A percentile compares a stretch with the other conserved stretches of the same genome.
These are phyloP conservation scores for Ascochyta viciae-villosae DNA, from an alignment of 2,329 filamentous ascomycete species.

Conservation along the genomic window DNA sequence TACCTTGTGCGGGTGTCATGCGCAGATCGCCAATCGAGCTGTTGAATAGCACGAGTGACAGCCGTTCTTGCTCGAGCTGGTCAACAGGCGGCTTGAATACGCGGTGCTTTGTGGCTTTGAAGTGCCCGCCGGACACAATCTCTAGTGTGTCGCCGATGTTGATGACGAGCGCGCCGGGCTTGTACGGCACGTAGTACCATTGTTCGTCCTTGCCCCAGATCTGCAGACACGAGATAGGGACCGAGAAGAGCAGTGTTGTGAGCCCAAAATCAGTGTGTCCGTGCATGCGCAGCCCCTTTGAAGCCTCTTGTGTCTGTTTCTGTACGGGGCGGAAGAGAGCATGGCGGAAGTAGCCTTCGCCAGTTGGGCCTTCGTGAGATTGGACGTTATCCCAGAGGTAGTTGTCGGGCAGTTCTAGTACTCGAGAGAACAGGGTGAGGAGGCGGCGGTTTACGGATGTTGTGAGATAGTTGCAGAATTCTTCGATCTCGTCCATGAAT, in stretches of 20 bases:
- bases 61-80: slow-evolving; percentile 47
- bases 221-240: slow-evolving; percentile 35
- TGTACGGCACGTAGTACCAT: slow-evolving; percentile 38
- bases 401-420: slow-evolving; percentile 31
- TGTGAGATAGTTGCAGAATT: slow-evolving; percentile 57
- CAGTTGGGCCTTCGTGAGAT: slow-evolving; percentile 30
- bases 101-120: slow-evolving; percentile 56
- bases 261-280: slow-evolving; percentile 39
- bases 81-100: slow-evolving; percentile 55
- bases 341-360: slow-evolving; percentile 35
- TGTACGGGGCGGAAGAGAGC: slow-evolving; percentile 34
- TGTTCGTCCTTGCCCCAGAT: slow-evolving; percentile 34
- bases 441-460: slow-evolving; percentile 56
- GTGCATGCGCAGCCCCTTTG: slow-evolving; percentile 41
- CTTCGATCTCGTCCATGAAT: slow-evolving; percentile 59
- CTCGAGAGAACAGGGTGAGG: slow-evolving; percentile 32
- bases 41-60: slow-evolving; percentile 31
- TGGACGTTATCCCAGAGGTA: slow-evolving; percentile 35
- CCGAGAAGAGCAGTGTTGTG: slow-evolving; percentile 33
- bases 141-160: slow-evolving; percentile 44
- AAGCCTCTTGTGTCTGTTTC: slow-evolving; percentile 31
- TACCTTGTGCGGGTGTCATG: slow-evolving; percentile 30
- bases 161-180: slow-evolving; percentile 35
- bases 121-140: slow-evolving; percentile 57
- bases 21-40: slow-evolving; percentile 30